Evolutionary conservation across 73 alveolate genomes (phyloP).

Genomic region (Stentor coeruleus): DNA sequence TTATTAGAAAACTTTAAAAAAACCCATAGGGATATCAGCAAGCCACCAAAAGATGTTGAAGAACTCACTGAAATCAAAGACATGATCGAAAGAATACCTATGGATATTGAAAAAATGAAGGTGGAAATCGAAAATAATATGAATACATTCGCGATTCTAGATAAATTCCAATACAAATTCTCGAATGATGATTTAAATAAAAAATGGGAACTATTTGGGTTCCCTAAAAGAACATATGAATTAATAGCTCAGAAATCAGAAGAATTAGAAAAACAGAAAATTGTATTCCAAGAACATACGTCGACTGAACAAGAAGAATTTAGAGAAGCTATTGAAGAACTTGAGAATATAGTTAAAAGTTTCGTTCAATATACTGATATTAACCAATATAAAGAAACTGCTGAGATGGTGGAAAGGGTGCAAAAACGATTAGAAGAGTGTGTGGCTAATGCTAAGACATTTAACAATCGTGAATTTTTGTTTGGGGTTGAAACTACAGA

Average conservation of each 20-base stretch:
- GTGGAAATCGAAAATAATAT: conserved; percentile 76
- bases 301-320: conserved; percentile 86
- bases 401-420: conserved; percentile 77
- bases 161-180: conserved; percentile 87
- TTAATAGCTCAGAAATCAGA: conserved; percentile 75
- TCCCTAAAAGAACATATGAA: conserved; percentile 85
- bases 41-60: conserved; percentile 89
- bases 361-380: conserved; percentile 86
- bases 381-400: conserved; percentile 81
- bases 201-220: conserved; percentile 91
- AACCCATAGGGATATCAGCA: conserved; percentile 80
- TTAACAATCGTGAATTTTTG: conserved; percentile 88
- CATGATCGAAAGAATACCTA: conserved; percentile 83
- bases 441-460: conserved; percentile 81
- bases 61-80: conserved; percentile 89
- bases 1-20: conserved; percentile 84
- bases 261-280: conserved; percentile 89
- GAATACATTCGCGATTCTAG: conserved; percentile 83
- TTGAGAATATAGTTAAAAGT: conserved; percentile 83
- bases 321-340: conserved; percentile 81
- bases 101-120: conserved; percentile 82
- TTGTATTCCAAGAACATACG: conserved; percentile 80
- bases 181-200: conserved; percentile 76
- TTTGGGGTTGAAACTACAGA: conserved; percentile 92
- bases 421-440: conserved; percentile 79